Base-by-base conservation (phyloP, 192 early-diverging fungal species). In the Radiomyces spectabilis region DNA sequence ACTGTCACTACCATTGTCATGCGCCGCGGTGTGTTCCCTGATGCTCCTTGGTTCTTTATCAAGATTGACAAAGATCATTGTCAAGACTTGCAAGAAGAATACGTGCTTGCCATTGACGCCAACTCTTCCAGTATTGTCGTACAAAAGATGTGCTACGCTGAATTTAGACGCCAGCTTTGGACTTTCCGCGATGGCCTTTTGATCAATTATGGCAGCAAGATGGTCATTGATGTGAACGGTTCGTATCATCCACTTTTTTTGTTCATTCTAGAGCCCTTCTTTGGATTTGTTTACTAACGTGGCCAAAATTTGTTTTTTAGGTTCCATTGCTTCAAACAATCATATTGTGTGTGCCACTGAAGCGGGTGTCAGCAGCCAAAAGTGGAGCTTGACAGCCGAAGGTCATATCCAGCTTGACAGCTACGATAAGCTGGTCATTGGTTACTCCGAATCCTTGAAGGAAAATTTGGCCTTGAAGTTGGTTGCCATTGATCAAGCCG, bases 141-240 rank as follows among this genome's bases (percentile, higher is more conserved):
- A 7, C 19, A 43, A 21, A 57, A 47, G 26, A 45, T 65, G 25
- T 59, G 41, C 19, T 59, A 53, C 24, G 45, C 35, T 16, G 40
- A 57, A 3, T 65, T 52, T 31, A 57, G 59, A 32, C 37, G 31
- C 21, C 63, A 57, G 25, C 41, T 65, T 6, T 65, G 63, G 63
- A 59, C 49, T 24, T 57, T 41, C 41, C 27, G 48, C 8, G 40
- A 57, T 31, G 41, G 41, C 40, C 29, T 42, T 8, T 31, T 65
- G 22, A 46, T 65, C 48, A 65, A 65, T 39, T 65, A 65, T 45
- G 60, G 60, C n/a, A 48, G 43, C 26, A 48, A 45, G 15, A 24
- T 39, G 19, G 50, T 48, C 13, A 48, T 62, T 48, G 59, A 48
- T 41, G 18, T 62, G 12, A 16, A 53, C 21, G 59, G 52, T 61